These are phyloP conservation scores for Podila epigama DNA, from an alignment of 192 early-diverging fungal genomes.

Conservation along the genomic window DNA sequence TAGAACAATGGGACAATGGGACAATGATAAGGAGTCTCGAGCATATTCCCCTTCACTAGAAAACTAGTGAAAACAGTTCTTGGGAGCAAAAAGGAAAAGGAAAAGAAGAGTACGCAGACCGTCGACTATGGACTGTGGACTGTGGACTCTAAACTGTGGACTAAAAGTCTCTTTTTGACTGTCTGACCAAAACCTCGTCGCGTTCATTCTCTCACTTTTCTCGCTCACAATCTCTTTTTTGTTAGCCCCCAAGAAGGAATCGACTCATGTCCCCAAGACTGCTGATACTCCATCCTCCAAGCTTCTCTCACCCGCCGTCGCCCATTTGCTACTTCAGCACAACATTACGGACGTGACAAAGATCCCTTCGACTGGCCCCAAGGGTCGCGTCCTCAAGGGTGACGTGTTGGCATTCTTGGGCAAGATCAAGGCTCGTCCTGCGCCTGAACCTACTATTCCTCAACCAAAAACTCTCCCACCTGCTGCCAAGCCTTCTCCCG, in stretches of 20 bases:
- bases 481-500: constrained; percentile 18
- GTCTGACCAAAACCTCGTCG: too few relatives aligned
- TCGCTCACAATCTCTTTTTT: too few relatives aligned
- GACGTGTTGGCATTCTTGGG: constrained; percentile 75
- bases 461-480: constrained; percentile 50
- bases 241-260: constrained; percentile 54
- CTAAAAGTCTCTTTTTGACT: too few relatives aligned
- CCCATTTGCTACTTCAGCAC: constrained; percentile 55
- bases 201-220: background rate
- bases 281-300: constrained; percentile 49
- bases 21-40: too few relatives aligned
- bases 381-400: constrained; percentile 78
- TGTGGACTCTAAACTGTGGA: too few relatives aligned
- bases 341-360: constrained; percentile 59
- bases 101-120: too few relatives aligned
- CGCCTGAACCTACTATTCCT: constrained; percentile 55
- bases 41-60: too few relatives aligned
- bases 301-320: constrained; percentile 61
- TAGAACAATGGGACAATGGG: too few relatives aligned
- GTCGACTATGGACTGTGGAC: too few relatives aligned
- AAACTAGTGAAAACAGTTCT: too few relatives aligned
- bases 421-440: constrained; percentile 57
- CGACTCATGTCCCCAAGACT: constrained; percentile 15
- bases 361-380: constrained; percentile 66
- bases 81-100: too few relatives aligned